These are phyloP conservation scores for Helichrysum umbraculigerum DNA, from an alignment of 129 eudicot species.

Conservation along the genomic window DNA sequence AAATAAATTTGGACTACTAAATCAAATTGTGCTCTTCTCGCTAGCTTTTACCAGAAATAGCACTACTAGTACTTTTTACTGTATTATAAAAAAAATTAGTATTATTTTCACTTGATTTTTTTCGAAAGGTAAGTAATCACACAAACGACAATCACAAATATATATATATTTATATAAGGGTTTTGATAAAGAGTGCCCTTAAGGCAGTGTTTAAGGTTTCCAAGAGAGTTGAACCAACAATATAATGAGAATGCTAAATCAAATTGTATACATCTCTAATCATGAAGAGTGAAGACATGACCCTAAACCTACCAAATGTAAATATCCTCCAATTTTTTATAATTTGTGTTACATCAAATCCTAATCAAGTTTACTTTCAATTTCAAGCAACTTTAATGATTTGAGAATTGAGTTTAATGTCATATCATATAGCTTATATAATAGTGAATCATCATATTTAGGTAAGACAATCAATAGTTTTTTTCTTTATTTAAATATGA, in stretches of 20 bases:
- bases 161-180: too few species aligned
- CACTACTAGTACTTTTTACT: neutral
- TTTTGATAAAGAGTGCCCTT: too few species aligned
- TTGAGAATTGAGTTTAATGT: neutral
- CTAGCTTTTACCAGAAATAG: neutral
- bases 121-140: too few species aligned
- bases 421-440: too few species aligned
- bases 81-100: too few species aligned
- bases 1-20: conserved; percentile 20
- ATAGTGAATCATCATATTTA: too few species aligned
- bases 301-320: neutral
- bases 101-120: too few species aligned
- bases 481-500: too few species aligned
- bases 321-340: neutral
- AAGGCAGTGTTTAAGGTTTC: too few species aligned
- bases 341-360: conserved; percentile 1
- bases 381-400: neutral
- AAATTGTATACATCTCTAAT: conserved; percentile 14
- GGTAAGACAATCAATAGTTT: too few species aligned
- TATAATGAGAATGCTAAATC: neutral
- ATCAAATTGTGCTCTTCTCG: conserved; percentile 19
- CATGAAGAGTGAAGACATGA: neutral
- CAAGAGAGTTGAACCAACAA: too few species aligned
- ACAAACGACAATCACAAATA: too few species aligned
- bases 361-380: neutral